A percentile compares a stretch with the other conserved stretches of the same genome.
These are phyloP conservation scores for Cladosporium sp. DNA, from an alignment of 2,329 filamentous ascomycete genomes.

Conservation along the genomic window DNA sequence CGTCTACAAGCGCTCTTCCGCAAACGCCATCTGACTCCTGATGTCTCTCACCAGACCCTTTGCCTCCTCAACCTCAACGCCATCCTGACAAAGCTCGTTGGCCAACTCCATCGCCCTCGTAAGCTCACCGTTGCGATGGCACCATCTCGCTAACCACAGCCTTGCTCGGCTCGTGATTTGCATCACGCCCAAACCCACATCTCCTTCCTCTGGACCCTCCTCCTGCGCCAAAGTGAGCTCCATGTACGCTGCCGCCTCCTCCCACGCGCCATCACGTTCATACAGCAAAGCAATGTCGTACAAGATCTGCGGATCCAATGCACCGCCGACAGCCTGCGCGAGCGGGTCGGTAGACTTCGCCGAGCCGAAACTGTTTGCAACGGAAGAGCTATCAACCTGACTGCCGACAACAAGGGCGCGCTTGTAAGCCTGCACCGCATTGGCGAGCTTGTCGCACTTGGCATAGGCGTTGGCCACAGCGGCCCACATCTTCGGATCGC, in stretches of 20 bases:
- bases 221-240: constrained; percentile 92
- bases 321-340: constrained; percentile 46
- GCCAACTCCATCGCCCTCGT: constrained; percentile 73
- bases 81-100: constrained; percentile 90
- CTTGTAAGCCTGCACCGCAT: constrained; percentile 93
- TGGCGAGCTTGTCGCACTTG: constrained; percentile 79
- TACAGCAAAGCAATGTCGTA: constrained; percentile 88
- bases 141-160: constrained; percentile 85
- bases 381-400: constrained; percentile 63
- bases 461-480: constrained; percentile 89
- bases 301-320: constrained; percentile 86
- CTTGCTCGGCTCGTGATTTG: constrained; percentile 87
- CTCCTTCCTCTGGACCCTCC: constrained; percentile 56
- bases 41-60: constrained; percentile 89
- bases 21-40: constrained; percentile 61
- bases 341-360: constrained; percentile 36
- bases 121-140: constrained; percentile 72
- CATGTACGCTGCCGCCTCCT: constrained; percentile 90
- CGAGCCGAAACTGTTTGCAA: constrained; percentile 43
- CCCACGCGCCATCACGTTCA: constrained; percentile 70
- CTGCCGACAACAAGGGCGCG: constrained; percentile 84
- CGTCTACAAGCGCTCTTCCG: constrained; percentile 16
- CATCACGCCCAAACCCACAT: constrained; percentile 73
- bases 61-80: constrained; percentile 93
- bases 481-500: constrained; percentile 99